Evolutionary conservation across 2,329 filamentous ascomycete genomes (phyloP).

Genomic region (Phyllachora maydis): DNA sequence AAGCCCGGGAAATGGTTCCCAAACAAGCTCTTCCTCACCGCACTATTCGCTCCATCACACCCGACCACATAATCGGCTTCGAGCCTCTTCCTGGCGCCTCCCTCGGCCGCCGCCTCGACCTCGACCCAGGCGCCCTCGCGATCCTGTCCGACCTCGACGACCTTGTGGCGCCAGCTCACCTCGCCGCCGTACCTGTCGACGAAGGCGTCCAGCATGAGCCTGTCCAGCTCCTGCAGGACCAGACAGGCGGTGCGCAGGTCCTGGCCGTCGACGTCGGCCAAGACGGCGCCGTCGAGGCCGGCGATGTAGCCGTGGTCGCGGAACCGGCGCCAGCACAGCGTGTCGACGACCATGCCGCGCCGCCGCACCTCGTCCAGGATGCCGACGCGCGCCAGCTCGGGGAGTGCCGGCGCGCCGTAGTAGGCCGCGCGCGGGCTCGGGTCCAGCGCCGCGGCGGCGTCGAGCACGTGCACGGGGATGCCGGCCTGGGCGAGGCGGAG

Average conservation of each 20-base stretch:
- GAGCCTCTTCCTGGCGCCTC: conserved; percentile 13
- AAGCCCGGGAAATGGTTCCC: conserved; percentile 35
- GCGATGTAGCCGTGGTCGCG: conserved; percentile 14
- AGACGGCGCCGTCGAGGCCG: conserved; percentile 12
- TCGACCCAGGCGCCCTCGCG: conserved; percentile 20
- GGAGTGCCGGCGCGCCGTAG: conserved; percentile 35
- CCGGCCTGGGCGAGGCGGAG: conserved; percentile 29
- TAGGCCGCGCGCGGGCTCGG: conserved; percentile 40
- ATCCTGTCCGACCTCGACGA: conserved; percentile 24
- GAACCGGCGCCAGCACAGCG: conserved; percentile 17
- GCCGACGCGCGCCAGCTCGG: conserved; percentile 35
- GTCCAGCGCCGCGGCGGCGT: conserved; percentile 31
- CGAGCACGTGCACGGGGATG: conserved; percentile 31
- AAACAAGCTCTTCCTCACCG: conserved; percentile 26
- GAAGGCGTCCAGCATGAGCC: conserved; percentile 19
- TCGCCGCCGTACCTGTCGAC: conserved; percentile 12
- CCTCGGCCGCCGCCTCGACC: conserved; percentile 16
- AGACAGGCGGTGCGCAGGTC: conserved; percentile 19
- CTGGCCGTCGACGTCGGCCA: conserved; percentile 15
- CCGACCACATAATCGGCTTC: conserved; percentile 32
- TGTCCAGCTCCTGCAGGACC: conserved; percentile 19
- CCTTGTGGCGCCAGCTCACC: conserved; percentile 23
- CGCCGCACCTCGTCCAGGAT: conserved; percentile 23
- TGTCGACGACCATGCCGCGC: conserved; percentile 15
- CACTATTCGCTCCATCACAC: conserved; percentile 30